Percentiles rank a stretch among this genome's conserved stretches.
Conservation (phyloP, 2,329 filamentous ascomycete genomes). For the Pleoardoris graminearum region DNA sequence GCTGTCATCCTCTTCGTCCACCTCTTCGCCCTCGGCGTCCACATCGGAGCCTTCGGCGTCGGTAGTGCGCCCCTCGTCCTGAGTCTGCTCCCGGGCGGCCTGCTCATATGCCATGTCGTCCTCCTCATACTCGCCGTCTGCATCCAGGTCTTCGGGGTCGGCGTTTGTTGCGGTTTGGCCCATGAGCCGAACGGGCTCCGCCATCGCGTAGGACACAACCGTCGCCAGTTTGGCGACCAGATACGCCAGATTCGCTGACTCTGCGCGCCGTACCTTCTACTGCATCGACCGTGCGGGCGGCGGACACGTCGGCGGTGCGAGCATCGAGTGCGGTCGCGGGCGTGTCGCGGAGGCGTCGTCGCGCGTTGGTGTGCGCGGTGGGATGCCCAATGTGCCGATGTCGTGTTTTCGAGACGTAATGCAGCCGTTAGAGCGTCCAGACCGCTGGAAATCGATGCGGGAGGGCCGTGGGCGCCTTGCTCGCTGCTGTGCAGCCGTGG, state of each 20-base stretch:
- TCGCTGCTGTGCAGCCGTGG: conserved; percentile 28
- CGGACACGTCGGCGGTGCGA: conserved; percentile 23
- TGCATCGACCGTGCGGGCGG: conserved; percentile 30
- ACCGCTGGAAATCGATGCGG: conserved; percentile 17
- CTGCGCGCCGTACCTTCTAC: conserved; percentile 17
- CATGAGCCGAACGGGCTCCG: conserved; percentile 46
- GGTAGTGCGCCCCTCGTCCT: conserved; percentile 38
- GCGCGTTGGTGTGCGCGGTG: conserved; percentile 29
- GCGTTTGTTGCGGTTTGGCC: conserved; percentile 38
- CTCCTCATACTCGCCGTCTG: conserved; percentile 46
- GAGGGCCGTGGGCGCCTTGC: conserved; percentile 31
- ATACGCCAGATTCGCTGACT: conserved; percentile 41
- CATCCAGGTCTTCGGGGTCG: conserved; percentile 42
- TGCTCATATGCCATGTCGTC: conserved; percentile 42
- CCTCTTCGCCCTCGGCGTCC: conserved; percentile 49
- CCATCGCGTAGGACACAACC: conserved; percentile 48
- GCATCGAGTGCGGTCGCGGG: conserved; percentile 30
- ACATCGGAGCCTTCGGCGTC: conserved; percentile 49
- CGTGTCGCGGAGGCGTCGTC: conserved; percentile 32
- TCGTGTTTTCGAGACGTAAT: conserved; percentile 12
- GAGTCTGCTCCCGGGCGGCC: conserved; percentile 16
- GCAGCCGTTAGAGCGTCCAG: neutral
- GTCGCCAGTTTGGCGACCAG: conserved; percentile 45
- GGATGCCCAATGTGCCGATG: conserved; percentile 11
- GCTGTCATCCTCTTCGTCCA: conserved; percentile 56